A percentile compares a stretch with the other conserved stretches of the same genome.
phyloP scores from a whole-genome alignment of 2,329 filamentous ascomycete species.

The Arthroderma uncinatum region DNA sequence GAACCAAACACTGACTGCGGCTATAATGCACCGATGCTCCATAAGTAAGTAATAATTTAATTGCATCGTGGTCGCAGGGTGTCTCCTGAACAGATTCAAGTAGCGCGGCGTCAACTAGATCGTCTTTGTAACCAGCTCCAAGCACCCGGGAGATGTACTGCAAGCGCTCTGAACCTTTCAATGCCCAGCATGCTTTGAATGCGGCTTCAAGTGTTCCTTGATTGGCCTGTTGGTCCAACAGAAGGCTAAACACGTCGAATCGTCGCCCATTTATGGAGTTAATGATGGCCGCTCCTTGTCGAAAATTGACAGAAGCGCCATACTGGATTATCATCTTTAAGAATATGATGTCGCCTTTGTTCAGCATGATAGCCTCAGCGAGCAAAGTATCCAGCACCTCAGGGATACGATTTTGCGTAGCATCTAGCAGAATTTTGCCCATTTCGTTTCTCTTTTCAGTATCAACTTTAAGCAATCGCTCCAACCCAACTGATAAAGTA shows the following conservation, averaged over 20 bases:
- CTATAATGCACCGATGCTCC: slow-evolving; percentile 48
- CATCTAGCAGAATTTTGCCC: slow-evolving; percentile 12
- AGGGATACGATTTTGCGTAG: slow-evolving; percentile 4
- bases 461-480: slow-evolving; percentile 7
- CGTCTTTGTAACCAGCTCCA: slow-evolving; percentile 13
- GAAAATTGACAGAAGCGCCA: slow-evolving; percentile 15
- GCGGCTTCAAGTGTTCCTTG: slow-evolving; percentile 11
- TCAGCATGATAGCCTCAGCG: slow-evolving; percentile 8
- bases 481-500: slow-evolving; percentile 10
- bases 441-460: slow-evolving; percentile 11
- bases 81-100: slow-evolving; percentile 14
- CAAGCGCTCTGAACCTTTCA: slow-evolving; percentile 6
- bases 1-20: slow-evolving; percentile 41
- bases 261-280: slow-evolving; percentile 11
- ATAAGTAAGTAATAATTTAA: slow-evolving; percentile 41
- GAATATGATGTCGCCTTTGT: slow-evolving; percentile 9
- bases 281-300: slow-evolving; percentile 12
- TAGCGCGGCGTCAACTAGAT: slow-evolving; percentile 13
- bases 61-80: slow-evolving; percentile 23
- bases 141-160: slow-evolving; percentile 18
- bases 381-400: slow-evolving; percentile 10
- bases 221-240: slow-evolving; percentile 11
- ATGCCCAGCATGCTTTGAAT: slow-evolving; percentile 9
- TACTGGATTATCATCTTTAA: slow-evolving; percentile 14
- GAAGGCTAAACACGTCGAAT: slow-evolving; percentile 12